Percentiles rank a stretch among this genome's conserved stretches.
Evolutionary conservation across 177 flowering plant genomes (phyloP).

Genomic region (Vitis hybrid): DNA sequence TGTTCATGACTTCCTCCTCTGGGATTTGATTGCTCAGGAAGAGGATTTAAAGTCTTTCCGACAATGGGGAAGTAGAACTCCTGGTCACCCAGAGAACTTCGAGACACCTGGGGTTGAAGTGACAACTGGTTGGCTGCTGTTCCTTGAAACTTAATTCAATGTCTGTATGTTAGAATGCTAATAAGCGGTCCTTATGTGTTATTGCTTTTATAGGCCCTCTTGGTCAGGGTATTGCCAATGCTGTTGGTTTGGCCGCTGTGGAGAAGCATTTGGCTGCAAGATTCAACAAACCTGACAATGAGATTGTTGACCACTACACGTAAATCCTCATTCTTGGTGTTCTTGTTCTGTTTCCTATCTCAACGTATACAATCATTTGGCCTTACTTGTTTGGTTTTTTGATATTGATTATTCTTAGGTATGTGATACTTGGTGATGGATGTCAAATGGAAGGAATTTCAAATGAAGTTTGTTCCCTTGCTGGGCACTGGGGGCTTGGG

Average conservation of each 20-base stretch:
- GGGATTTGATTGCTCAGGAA: constrained; percentile 39
- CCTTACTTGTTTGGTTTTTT: constrained; percentile 4
- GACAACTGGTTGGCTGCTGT: constrained; percentile 73
- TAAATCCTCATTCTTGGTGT: constrained; percentile 17
- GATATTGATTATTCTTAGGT: constrained; percentile 37
- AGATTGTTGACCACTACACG: constrained; percentile 98
- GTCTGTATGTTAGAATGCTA: too few relatives aligned
- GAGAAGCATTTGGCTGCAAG: constrained; percentile 99
- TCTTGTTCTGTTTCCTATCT: background rate
- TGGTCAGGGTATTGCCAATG: constrained; percentile 97
- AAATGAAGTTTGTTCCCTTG: constrained; percentile 90
- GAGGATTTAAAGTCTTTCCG: constrained; percentile 93
- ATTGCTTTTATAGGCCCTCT: constrained; percentile 72
- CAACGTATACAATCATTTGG: background rate
- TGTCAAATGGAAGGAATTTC: constrained; percentile 99
- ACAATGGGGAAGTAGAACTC: constrained; percentile 97
- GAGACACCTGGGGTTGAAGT: constrained; percentile 98
- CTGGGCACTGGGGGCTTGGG: constrained; percentile 95
- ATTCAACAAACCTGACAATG: constrained; percentile 78
- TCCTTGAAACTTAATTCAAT: background rate
- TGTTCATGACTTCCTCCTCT: too few relatives aligned
- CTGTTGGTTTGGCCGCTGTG: constrained; percentile 96
- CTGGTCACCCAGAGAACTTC: constrained; percentile 98
- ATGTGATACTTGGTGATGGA: constrained; percentile 89
- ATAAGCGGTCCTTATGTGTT: background rate